A percentile compares a stretch with the other conserved stretches of the same genome.
These are phyloP conservation scores for Platanthera zijinensis DNA, from an alignment of 106 monocot species.

Conservation along the genomic window DNA sequence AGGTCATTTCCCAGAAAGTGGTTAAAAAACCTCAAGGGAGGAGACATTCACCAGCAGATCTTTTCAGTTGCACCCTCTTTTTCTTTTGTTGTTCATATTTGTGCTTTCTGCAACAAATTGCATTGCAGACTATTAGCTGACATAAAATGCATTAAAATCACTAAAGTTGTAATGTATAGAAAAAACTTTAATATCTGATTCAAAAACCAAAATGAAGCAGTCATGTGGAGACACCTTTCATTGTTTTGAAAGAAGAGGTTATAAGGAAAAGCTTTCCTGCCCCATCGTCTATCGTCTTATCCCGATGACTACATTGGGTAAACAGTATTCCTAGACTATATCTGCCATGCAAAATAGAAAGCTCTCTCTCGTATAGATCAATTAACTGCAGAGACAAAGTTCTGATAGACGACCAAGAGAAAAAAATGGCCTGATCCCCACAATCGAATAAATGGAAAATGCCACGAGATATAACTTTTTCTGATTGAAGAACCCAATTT, in stretches of 20 bases:
- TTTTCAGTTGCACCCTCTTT: constrained; percentile 75
- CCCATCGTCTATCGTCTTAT: background rate
- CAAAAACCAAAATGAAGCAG: background rate
- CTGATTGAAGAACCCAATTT: background rate
- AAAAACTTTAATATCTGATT: background rate
- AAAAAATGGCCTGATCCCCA: background rate
- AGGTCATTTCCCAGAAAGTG: background rate
- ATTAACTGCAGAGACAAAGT: background rate
- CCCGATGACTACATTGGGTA: background rate
- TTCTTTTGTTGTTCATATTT: constrained; percentile 88
- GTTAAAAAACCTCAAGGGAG: constrained; percentile 13
- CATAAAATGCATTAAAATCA: constrained; percentile 1
- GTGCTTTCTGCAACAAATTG: constrained; percentile 57
- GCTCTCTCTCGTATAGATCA: background rate
- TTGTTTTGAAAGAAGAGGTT: background rate
- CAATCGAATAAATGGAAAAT: background rate
- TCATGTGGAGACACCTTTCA: background rate
- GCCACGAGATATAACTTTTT: background rate
- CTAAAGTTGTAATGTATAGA: background rate
- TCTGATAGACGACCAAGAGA: background rate
- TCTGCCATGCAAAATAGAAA: background rate
- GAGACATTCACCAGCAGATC: constrained; percentile 69
- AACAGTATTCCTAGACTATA: background rate
- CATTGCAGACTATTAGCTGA: background rate
- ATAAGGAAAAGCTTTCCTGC: background rate